Evolutionary conservation across 345 rosid species (phyloP).

Genomic region (Citrus inodora): DNA sequence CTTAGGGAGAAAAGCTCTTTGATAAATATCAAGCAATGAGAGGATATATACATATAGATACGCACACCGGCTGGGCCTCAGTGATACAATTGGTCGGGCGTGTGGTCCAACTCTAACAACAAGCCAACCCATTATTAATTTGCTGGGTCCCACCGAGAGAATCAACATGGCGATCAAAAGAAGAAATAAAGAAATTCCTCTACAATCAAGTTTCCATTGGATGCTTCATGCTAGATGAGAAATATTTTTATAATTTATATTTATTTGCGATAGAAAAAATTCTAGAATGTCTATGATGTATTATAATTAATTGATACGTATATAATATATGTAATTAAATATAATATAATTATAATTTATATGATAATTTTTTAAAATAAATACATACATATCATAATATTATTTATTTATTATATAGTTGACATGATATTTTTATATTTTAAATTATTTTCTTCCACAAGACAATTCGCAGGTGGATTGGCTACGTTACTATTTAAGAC

Average conservation of each 20-base stretch:
- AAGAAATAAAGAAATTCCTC: neutral
- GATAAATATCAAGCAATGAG: no score
- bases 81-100: no score
- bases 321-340: no score
- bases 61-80: no score
- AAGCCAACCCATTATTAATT: neutral
- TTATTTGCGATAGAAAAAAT: no score
- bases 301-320: no score
- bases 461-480: neutral
- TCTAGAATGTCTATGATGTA: accelerated
- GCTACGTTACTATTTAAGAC: conserved; percentile 18
- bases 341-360: accelerated
- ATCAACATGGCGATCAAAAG: neutral
- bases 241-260: no score
- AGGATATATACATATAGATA: accelerated
- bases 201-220: neutral
- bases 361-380: no score
- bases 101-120: neutral
- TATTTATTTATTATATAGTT: no score
- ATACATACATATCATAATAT: accelerated
- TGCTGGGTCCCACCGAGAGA: neutral
- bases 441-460: no score
- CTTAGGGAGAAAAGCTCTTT: neutral
- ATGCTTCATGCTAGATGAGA: neutral
- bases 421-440: accelerated